Evolutionary conservation across 441 rosid genomes (phyloP), one percentile per base, ranked within the genome.

Genomic region (Gossypium lobatum): DNA sequence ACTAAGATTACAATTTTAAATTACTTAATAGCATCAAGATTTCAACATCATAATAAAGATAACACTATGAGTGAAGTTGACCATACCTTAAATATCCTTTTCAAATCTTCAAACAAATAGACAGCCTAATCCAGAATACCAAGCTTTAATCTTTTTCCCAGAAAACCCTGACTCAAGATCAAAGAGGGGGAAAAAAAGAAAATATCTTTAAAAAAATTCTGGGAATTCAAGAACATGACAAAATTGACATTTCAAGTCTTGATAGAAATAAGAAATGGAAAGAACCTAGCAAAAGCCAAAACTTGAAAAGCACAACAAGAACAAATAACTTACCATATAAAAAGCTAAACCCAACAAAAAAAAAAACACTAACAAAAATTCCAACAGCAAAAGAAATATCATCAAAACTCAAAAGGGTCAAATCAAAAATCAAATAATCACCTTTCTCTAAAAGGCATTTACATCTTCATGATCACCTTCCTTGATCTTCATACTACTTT

Each of bases 401-500:
- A 62, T 54, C 45, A 7, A 37, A 37, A 37, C 45, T 7, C 45
- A 76, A 66, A 76, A 70, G 4, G 64, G 76, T 54, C 50, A 77
- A 80, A 64, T 54, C 34, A 77, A 80, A 64, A 71, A 31, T 31
- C 48, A 63, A 28, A 52, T 66, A 62, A 69, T 46, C 39, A 31
- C 69, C 39, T 39, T 37, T 31, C n/a, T 64, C 45, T 20, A 54
- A 60, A 26, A 69, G 14, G 18, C 54, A 71, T 67, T 66, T 81
- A 74, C 17, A 71, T 65, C 53, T 45, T 69, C 72, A 62, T 31
- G 72, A 74, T 58, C 80, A 54, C 62, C 77, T 62, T 64, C 79
- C 68, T 71, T 73, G 85, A 82, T 74, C 79, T 62, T 71, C 80
- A 74, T 75, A 55, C 54, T 48, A 46, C 59, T 72, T 53, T 45